Evolutionary conservation across 352 stramenopile genomes (phyloP).

Genomic region (Phytophthora pluvialis): DNA sequence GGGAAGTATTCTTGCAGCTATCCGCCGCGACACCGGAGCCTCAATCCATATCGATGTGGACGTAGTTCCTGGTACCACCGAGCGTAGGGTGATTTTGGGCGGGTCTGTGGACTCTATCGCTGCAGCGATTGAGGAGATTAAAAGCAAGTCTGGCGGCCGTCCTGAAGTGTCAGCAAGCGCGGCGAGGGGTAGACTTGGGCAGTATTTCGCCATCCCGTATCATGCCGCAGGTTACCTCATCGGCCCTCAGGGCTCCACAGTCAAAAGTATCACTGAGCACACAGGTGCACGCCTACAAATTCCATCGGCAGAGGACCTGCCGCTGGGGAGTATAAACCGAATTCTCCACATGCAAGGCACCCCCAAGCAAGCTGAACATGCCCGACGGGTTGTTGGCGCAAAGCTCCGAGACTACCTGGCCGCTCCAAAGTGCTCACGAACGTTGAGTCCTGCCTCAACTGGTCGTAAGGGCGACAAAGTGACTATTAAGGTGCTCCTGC

Average conservation of each 20-base stretch:
- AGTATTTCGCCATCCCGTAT: slow-evolving; percentile 76
- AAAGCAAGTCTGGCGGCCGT: slow-evolving; percentile 48
- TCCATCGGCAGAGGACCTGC: slow-evolving; percentile 52
- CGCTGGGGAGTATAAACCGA: slow-evolving; percentile 66
- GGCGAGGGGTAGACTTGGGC: slow-evolving; percentile 41
- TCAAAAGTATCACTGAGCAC: slow-evolving; percentile 50
- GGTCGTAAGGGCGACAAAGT: slow-evolving; percentile 55
- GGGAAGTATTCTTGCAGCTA: slow-evolving; percentile 51
- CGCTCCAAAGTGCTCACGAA: slow-evolving; percentile 16
- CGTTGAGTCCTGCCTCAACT: slow-evolving; percentile 19
- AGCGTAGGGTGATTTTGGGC: slow-evolving; percentile 55
- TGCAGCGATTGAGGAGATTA: slow-evolving; percentile 46
- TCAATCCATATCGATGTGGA: slow-evolving; percentile 52
- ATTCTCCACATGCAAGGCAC: slow-evolving; percentile 71
- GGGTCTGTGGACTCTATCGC: slow-evolving; percentile 44
- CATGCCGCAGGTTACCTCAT: slow-evolving; percentile 58
- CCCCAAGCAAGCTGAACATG: slow-evolving; percentile 51
- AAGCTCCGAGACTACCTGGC: slow-evolving; percentile 51
- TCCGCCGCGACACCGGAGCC: slow-evolving; percentile 51
- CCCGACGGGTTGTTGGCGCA: slow-evolving; percentile 35
- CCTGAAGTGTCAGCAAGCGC: slow-evolving; percentile 33
- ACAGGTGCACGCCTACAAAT: slow-evolving; percentile 69
- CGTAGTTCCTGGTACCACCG: slow-evolving; percentile 49
- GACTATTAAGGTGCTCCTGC: slow-evolving; percentile 57
- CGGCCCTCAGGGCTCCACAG: slow-evolving; percentile 43